Percentiles rank a stretch among this genome's conserved stretches.
Conservation (phyloP, 2,329 filamentous ascomycete species). For the Colletotrichum filicis region DNA sequence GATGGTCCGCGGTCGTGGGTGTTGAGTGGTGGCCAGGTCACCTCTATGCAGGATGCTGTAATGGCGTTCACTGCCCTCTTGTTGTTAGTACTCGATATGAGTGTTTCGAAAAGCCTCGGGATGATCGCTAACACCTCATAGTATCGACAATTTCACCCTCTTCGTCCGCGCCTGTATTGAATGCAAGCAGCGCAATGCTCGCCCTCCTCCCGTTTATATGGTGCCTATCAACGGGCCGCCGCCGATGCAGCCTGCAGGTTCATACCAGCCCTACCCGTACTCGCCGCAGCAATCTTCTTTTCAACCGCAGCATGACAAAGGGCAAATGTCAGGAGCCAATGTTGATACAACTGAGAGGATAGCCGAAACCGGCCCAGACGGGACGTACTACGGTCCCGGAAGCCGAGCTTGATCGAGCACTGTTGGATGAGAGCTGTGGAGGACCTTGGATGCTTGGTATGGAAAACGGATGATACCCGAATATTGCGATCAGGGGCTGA, state of each 20-base stretch:
- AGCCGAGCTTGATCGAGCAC: not conserved
- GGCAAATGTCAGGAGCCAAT: not conserved
- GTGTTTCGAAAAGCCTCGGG: not conserved
- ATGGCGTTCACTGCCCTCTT: conserved; percentile 36
- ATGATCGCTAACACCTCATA: not conserved
- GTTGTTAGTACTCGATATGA: conserved; percentile 13
- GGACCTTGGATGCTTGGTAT: not conserved
- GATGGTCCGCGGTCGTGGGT: conserved; percentile 4
- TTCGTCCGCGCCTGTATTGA: conserved; percentile 54
- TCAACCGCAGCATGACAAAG: not conserved
- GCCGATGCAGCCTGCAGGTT: conserved; percentile 4
- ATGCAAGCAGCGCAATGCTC: conserved; percentile 44
- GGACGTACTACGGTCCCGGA: conserved; percentile 15
- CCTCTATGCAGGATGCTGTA: conserved; percentile 34
- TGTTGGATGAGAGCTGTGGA: no score
- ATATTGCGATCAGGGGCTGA: not conserved
- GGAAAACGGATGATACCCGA: not conserved
- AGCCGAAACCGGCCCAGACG: not conserved
- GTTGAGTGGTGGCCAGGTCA: not conserved
- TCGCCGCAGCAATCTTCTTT: not conserved
- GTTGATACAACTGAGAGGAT: not conserved
- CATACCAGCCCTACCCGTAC: conserved; percentile 9
- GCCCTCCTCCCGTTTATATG: conserved; percentile 20
- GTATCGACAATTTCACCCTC: conserved; percentile 48
- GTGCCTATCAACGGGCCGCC: conserved; percentile 7